phyloP scores from a whole-genome alignment of 2,329 filamentous ascomycete species.

The Onygenales sp. region DNA sequence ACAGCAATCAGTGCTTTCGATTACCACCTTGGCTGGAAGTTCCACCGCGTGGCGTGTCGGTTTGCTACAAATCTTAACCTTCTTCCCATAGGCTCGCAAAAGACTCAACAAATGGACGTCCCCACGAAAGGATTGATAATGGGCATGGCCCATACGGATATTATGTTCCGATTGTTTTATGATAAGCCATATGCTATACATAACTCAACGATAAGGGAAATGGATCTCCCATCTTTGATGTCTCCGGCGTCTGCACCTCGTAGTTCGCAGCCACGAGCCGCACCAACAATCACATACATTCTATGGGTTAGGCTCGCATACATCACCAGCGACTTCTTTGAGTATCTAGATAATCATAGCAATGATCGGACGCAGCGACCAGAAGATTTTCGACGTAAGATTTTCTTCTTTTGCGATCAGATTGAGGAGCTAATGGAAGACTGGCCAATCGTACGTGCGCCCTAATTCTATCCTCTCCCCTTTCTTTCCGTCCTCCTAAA shows the following conservation, averaged over 20 bases:
- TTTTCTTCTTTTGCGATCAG: neutral
- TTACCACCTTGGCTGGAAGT: conserved; percentile 1
- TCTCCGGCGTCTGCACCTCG: neutral
- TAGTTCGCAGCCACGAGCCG: neutral
- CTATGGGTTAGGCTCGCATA: neutral
- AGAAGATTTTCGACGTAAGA: neutral
- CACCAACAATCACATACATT: neutral
- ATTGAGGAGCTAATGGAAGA: neutral
- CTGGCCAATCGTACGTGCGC: neutral
- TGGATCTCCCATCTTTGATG: neutral
- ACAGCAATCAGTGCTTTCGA: neutral
- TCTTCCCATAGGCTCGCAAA: neutral
- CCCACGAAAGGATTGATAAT: neutral
- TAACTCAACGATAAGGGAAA: neutral
- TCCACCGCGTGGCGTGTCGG: neutral
- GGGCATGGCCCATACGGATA: neutral
- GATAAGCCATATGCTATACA: neutral
- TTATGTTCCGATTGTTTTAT: neutral
- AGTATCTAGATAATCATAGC: neutral
- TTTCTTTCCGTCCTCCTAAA: neutral
- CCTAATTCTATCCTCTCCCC: neutral
- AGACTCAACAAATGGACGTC: neutral
- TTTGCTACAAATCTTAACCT: neutral
- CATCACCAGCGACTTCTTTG: neutral
- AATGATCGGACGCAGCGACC: neutral